Evolutionary conservation across 148 eudicot genomes (phyloP).

Genomic region (Fagopyrum tataricum): DNA sequence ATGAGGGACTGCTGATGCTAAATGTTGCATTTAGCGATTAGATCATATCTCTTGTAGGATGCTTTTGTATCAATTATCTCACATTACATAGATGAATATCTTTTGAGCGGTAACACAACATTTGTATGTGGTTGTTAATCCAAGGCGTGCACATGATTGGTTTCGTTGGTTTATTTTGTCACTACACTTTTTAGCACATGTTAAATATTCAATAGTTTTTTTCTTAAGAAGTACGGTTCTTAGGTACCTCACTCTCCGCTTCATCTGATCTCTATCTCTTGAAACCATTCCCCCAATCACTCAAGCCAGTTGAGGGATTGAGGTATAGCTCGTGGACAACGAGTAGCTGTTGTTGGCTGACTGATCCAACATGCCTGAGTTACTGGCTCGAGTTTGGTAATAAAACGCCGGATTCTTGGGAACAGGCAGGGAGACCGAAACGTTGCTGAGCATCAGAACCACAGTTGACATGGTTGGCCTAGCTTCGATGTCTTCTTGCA

Average conservation of each 20-base stretch:
- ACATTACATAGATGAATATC: not conserved
- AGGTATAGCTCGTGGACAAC: not conserved
- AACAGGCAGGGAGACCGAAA: slow-evolving; percentile 21
- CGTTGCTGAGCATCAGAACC: slow-evolving; percentile 28
- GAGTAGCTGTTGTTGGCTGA: not conserved
- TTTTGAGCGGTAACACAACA: no score
- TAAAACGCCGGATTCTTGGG: slow-evolving; percentile 32
- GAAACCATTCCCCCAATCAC: no score
- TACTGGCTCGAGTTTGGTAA: not conserved
- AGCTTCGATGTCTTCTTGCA: slow-evolving; percentile 18
- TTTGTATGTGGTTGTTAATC: no score
- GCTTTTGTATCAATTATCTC: not conserved
- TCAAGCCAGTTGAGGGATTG: not conserved
- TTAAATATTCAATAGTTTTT: no score
- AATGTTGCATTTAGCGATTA: not conserved
- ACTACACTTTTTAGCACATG: no score
- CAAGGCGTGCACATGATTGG: no score
- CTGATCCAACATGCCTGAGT: no score
- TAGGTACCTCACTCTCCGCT: no score
- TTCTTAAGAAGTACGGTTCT: no score
- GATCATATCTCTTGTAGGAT: not conserved
- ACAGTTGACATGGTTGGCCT: slow-evolving; percentile 37
- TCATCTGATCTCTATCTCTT: no score
- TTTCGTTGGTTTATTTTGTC: no score
- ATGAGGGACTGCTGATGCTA: not conserved